phyloP scores from a whole-genome alignment of 2,329 filamentous ascomycete genomes.

The Epichloe sylvatica region DNA sequence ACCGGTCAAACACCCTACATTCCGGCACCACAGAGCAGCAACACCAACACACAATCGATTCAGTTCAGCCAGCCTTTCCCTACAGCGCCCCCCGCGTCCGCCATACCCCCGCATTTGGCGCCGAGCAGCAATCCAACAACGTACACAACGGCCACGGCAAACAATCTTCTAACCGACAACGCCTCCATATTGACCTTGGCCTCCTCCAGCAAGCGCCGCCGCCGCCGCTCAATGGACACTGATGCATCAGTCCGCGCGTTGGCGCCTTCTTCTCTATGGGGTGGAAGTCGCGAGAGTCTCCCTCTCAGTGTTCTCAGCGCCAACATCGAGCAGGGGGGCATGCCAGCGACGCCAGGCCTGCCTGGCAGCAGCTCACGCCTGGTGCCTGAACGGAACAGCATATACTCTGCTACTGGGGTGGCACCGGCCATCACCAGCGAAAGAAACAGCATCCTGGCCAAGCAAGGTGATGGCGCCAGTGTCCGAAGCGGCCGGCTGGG shows the following conservation, averaged over 20 bases:
- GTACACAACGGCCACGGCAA: conserved; percentile 65
- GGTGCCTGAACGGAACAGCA: conserved; percentile 54
- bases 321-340: conserved; percentile 41
- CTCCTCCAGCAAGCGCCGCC: conserved; percentile 64
- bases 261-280: conserved; percentile 71
- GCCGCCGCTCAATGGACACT: conserved; percentile 69
- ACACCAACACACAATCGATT: conserved; percentile 33
- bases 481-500: conserved; percentile 64
- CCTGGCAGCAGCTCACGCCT: conserved; percentile 34
- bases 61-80: conserved; percentile 55
- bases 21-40: conserved; percentile 13
- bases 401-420: conserved; percentile 65
- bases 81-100: conserved; percentile 50
- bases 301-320: conserved; percentile 66
- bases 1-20: conserved; percentile 28
- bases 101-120: conserved; percentile 56
- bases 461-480: conserved; percentile 58
- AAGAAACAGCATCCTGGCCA: conserved; percentile 67
- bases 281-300: conserved; percentile 65
- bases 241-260: conserved; percentile 74
- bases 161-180: conserved; percentile 71
- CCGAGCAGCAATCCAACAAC: conserved; percentile 49
- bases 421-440: conserved; percentile 56
- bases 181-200: conserved; percentile 75
- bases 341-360: conserved; percentile 34